These are phyloP conservation scores for Spergularia azorica DNA, from an alignment of 179 eudicot genomes.

Conservation along the genomic window DNA sequence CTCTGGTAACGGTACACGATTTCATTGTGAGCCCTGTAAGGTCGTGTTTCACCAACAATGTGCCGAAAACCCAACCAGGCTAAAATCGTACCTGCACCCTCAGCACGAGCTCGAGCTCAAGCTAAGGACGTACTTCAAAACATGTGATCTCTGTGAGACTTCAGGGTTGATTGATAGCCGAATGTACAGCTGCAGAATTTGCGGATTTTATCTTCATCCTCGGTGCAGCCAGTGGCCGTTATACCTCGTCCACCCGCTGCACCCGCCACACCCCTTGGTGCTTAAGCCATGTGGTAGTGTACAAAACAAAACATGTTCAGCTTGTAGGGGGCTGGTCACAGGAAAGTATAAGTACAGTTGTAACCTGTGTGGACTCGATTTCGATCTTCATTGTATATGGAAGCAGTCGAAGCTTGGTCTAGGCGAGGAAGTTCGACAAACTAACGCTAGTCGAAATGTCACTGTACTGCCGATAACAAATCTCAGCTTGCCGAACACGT, in stretches of 20 bases:
- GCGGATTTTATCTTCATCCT: slow-evolving; percentile 21
- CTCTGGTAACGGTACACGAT: slow-evolving; percentile 23
- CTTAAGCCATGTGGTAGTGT: neutral
- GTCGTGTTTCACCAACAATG: slow-evolving; percentile 12
- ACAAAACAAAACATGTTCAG: neutral
- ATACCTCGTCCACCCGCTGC: slow-evolving; percentile 19
- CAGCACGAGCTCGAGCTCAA: slow-evolving; percentile 25
- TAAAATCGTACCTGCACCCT: slow-evolving; percentile 14
- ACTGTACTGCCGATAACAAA: slow-evolving; percentile 13
- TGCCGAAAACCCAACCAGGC: slow-evolving; percentile 28
- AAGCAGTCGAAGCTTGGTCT: neutral
- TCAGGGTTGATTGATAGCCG: slow-evolving; percentile 7
- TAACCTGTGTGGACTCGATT: slow-evolving; percentile 9
- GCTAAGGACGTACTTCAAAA: slow-evolving; percentile 11
- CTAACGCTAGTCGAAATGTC: neutral
- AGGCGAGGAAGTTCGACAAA: slow-evolving; percentile 7
- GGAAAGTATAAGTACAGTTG: slow-evolving; percentile 15
- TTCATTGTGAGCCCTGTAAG: neutral
- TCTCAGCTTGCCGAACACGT: neutral
- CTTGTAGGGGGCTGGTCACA: neutral
- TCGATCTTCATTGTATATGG: slow-evolving; percentile 13
- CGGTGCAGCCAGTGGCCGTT: slow-evolving; percentile 21
- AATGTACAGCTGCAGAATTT: slow-evolving; percentile 19
- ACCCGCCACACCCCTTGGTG: slow-evolving; percentile 21
- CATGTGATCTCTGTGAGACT: slow-evolving; percentile 17